Base-by-base conservation (phyloP, 2,329 filamentous ascomycete species). In the Phialemoniopsis sp. region DNA sequence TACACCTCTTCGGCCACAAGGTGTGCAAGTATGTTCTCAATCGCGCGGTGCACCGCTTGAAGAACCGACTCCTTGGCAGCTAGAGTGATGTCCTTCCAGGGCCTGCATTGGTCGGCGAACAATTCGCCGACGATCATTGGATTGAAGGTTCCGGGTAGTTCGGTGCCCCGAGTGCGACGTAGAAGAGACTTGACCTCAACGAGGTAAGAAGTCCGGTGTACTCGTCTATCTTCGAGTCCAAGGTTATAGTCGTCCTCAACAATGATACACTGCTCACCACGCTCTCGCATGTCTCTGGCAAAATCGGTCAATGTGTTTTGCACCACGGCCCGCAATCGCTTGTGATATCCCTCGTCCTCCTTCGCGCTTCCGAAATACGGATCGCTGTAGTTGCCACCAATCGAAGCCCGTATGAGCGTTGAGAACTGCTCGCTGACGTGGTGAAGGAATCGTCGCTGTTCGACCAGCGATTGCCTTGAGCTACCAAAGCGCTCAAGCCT, bases 271-370 rank as follows among this genome's bases (percentile, higher is more conserved):
- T 53, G 58, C 37, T 72, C 64, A 0, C 78, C 76, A 1, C 50
- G 40, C 0, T 48, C 34, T 0, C 52, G 49, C 56, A 81, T 71
- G 2, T 58, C 39, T 1, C 60, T 45, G 0, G 69, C 59, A 45
- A 82, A 83, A 0, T 61, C 53, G 0, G 55, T 40, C 34, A 73
- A 69, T 2, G 67, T 52, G 29, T 73, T 67, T 38, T 80, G 76
- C 2, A 80, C 59, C 0, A 73, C 61, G 0, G 78, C 76, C 1
- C 78, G 66, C 4, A 84, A 59, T 1, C 76, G 66, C 29, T 62
- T 68, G 1, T 51, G 34, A 26, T 67, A 66, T 26, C 21, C 28
- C 14, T 34, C 34, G n/a, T 21, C 13, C 15, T 40, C 8, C 9
- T 54, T 40, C 0, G 59, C 51, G 15, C 57, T 50, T 4, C 55